Percentiles rank a stretch among this genome's conserved stretches.
phyloP scores from a whole-genome alignment of 2,329 filamentous ascomycete species.

The Sporothrix globosa region DNA sequence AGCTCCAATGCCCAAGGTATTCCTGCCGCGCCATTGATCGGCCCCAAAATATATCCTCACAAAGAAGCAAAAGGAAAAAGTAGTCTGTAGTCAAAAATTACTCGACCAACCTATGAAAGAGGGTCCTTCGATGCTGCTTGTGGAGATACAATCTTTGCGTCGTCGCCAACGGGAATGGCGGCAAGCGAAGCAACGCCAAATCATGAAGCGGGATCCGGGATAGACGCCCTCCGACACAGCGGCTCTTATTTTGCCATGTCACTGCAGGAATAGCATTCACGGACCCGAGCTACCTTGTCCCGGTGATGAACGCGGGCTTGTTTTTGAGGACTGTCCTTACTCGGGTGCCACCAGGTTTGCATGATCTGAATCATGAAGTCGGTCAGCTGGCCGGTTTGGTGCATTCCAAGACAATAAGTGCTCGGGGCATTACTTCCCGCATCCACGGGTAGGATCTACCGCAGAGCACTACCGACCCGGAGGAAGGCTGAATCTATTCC shows the following conservation, averaged over 20 bases:
- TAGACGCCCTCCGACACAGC: neutral
- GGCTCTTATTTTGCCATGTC: neutral
- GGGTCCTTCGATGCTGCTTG: conserved; percentile 10
- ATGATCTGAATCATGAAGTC: neutral
- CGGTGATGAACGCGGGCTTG: neutral
- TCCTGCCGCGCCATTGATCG: neutral
- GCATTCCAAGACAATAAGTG: neutral
- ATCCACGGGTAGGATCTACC: neutral
- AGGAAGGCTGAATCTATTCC: neutral
- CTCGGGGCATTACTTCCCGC: conserved; percentile 18
- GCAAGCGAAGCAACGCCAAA: neutral
- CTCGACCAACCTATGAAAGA: neutral
- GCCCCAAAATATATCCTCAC: neutral
- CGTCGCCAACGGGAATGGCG: neutral
- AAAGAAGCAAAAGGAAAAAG: neutral
- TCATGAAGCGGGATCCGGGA: neutral
- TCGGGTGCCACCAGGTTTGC: neutral
- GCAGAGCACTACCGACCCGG: neutral
- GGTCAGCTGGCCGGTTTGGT: conserved; percentile 4
- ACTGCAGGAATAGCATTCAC: no score
- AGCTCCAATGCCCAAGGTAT: neutral
- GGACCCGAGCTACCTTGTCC: neutral
- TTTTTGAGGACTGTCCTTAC: neutral
- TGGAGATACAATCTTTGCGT: neutral
- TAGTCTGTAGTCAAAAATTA: no score